Evolutionary conservation across 73 alveolate genomes (phyloP), one percentile per base, ranked within the genome.

Genomic region (Effrenium voratum): DNA sequence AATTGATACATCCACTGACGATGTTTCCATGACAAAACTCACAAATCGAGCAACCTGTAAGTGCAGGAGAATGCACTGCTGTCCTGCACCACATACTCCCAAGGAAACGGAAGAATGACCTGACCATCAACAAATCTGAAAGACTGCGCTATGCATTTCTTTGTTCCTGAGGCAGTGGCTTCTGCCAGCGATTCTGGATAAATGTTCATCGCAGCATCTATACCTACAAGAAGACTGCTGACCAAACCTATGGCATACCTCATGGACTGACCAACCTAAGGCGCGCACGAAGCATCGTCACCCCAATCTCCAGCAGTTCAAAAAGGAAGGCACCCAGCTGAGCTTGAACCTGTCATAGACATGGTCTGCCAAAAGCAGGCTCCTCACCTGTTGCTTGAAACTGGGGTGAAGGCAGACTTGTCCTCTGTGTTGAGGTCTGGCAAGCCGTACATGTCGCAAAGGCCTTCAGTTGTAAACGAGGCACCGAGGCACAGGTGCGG

Each of bases 371-470:
- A 26, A 32, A 38, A 24, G 80, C 36, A 26, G n/a, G n/a, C 44
- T 19, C 16, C 16, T 68, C 26, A 12, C 26, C 63, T 52, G 26
- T 52, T 52, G 63, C 8, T 52, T 52, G 63, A 8, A 52, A 52
- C 26, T 52, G 63, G 82, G 26, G 49, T 12, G 49, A 13, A 13
- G 49, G 32, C 82, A 30, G n/a, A 15, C 45, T 43, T 79, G 60
- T 79, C 90, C 63, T 79, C 90, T 12, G 90, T 79, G 90, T 79
- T 79, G n/a, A 79, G 90, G 60, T 79, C 90, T 24, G 90, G 90
- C 36, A 79, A 38, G 24, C 90, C 90, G 41, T 79, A 79, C 90
- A 79, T 79, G 60, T 79, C 90, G 41, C 90, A 79, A 45, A 79
- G 26, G 26, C 82, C 82, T 72, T 28, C n/a, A n/a, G n/a, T n/a